Base-by-base conservation (phyloP, 768 basidiomycete genomes). In the Suillus hirtellus region DNA sequence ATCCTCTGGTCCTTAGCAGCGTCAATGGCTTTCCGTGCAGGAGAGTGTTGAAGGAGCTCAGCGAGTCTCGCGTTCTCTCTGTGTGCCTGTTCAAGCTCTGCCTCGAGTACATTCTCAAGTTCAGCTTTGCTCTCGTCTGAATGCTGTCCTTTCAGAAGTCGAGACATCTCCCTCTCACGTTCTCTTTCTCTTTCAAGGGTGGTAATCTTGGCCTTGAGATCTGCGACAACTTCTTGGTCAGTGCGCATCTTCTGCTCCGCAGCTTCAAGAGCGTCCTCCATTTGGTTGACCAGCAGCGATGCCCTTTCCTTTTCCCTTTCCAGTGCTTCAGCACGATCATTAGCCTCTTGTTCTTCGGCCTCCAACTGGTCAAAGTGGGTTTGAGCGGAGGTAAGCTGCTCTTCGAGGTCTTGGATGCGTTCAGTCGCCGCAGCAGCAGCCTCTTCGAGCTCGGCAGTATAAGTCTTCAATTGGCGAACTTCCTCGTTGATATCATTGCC, bases 251-350 rank as follows among this genome's bases (percentile, higher is more conserved):
- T 88, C 70, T 81, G 80, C 73, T 93, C 90, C 0, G 87, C 86
- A 7, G 86, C 90, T 59, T 89, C 86, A 60, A 95, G 75, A 0
- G 91, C 93, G 2, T 88, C 84, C 66, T 93, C 89, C 81, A 92
- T 80, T 72, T 93, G 89, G 50, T 80, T 75, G 21, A 80, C 84
- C 2, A 88, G 79, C 67, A 89, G 84, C 17, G 80, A 76, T 11
- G 85, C 80, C 38, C 84, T 79, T 52, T 84, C 78, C 0, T 76
- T 77, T 46, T 88, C 86, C 10, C 76, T 80, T 60, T 86, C 83
- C 5, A 88, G 77, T 59, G 79, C 76, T 59, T 85, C 80, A 54
- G 82, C 71, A 60, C 82, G 81, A 55, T 85, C 80, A 17, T 77
- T 76, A 21, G 80, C 78, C 54, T 85, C 78, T 46, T 83, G 82